These are phyloP conservation scores for Fonsecaea multimorphosa DNA, from an alignment of 2,329 filamentous ascomycete species.

Conservation along the genomic window DNA sequence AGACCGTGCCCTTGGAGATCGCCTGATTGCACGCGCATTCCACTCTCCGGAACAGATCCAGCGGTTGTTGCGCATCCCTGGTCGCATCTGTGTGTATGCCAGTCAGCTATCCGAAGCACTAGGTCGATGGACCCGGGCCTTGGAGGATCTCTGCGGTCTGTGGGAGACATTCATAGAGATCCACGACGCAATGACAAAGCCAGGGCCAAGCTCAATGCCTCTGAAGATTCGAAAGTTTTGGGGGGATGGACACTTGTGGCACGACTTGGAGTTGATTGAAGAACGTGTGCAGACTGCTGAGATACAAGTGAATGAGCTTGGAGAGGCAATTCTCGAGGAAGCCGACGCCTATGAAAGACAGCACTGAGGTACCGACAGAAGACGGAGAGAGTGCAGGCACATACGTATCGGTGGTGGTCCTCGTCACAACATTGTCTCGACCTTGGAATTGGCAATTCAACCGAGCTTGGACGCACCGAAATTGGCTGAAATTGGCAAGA, in stretches of 20 bases:
- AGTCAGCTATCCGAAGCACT: background rate
- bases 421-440: background rate
- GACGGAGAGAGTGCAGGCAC: background rate
- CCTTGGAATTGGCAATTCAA: background rate
- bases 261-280: background rate
- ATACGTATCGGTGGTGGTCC: background rate
- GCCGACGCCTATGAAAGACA: background rate
- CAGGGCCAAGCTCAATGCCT: background rate
- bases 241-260: background rate
- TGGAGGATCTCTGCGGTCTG: background rate
- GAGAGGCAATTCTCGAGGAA: background rate
- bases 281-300: background rate
- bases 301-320: background rate
- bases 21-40: background rate
- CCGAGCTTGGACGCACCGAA: too few species aligned
- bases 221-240: background rate
- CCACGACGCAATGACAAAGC: background rate
- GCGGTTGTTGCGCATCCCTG: background rate
- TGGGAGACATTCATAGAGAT: background rate
- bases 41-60: background rate
- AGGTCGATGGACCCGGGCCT: background rate
- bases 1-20: background rate
- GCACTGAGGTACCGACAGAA: background rate
- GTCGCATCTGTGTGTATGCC: background rate
- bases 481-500: too few species aligned